Evolutionary conservation across 2,329 filamentous ascomycete species (phyloP).

Genomic region (Xylaria sp.): DNA sequence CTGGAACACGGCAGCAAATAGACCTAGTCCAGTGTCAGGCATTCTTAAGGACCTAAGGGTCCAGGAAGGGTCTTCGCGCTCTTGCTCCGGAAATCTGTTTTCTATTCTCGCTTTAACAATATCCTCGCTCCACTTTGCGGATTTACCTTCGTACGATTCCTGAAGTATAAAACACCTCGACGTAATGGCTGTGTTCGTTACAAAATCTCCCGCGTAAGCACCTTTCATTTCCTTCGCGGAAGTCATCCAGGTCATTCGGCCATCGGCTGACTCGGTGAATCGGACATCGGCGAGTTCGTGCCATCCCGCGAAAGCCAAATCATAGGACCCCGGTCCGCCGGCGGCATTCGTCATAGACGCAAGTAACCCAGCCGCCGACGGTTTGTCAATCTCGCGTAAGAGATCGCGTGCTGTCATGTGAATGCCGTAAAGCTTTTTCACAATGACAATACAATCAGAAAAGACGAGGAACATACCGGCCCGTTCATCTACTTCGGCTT

Average conservation of each 20-base stretch:
- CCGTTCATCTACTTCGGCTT: constrained; percentile 51
- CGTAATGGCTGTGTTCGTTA: constrained; percentile 58
- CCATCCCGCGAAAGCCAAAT: constrained; percentile 78
- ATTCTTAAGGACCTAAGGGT: constrained; percentile 73
- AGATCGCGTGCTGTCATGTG: constrained; percentile 76
- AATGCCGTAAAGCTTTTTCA: constrained; percentile 71
- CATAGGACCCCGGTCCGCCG: constrained; percentile 66
- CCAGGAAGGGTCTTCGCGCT: constrained; percentile 82
- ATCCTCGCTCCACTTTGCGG: constrained; percentile 79
- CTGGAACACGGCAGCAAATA: constrained; percentile 74
- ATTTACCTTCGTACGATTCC: constrained; percentile 79
- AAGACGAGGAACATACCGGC: constrained; percentile 83
- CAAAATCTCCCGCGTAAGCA: constrained; percentile 53
- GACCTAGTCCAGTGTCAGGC: constrained; percentile 62
- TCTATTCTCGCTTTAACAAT: constrained; percentile 86
- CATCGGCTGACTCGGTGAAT: constrained; percentile 73
- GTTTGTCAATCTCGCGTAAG: constrained; percentile 83
- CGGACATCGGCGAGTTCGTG: constrained; percentile 72
- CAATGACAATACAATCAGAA: constrained; percentile 76
- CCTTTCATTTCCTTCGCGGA: constrained; percentile 66
- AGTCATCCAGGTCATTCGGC: constrained; percentile 70
- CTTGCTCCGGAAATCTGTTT: constrained; percentile 79
- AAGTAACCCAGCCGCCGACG: constrained; percentile 67
- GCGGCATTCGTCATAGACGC: constrained; percentile 68
- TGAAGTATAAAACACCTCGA: constrained; percentile 74